Percentiles rank a stretch among this genome's conserved stretches.
phyloP scores from a whole-genome alignment of 1,284 basidiomycete genomes.

The Mixia osmundae region DNA sequence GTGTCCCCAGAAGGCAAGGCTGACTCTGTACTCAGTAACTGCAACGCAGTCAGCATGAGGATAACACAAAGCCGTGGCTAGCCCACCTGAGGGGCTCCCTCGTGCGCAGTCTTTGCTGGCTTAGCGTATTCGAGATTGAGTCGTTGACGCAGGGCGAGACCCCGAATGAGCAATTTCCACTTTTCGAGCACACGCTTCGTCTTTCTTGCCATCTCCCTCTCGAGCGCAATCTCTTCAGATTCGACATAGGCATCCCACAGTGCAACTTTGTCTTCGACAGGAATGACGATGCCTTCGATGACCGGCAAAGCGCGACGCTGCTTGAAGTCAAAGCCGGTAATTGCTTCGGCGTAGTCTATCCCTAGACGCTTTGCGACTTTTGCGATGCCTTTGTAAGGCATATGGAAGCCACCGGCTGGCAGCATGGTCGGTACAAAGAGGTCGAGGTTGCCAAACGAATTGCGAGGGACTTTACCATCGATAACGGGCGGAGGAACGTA shows the following conservation, averaged over 20 bases:
- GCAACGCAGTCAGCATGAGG: too few species aligned
- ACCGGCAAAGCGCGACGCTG: constrained; percentile 67
- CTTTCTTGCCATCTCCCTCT: constrained; percentile 48
- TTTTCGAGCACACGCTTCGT: constrained; percentile 62
- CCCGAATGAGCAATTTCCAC: constrained; percentile 72
- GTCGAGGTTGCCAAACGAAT: constrained; percentile 92
- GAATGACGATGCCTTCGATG: constrained; percentile 66
- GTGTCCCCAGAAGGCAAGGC: too few species aligned
- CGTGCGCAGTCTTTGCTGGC: too few species aligned
- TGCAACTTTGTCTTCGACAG: constrained; percentile 47
- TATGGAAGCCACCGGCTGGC: constrained; percentile 59
- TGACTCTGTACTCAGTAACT: too few species aligned
- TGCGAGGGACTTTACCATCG: constrained; percentile 75
- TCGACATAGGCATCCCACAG: constrained; percentile 72
- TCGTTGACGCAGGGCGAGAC: constrained; percentile 43
- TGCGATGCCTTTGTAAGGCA: constrained; percentile 65
- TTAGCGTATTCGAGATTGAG: constrained; percentile 8
- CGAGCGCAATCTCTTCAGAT: constrained; percentile 47
- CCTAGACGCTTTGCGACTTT: constrained; percentile 72
- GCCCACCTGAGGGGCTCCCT: too few species aligned
- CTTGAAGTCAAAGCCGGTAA: constrained; percentile 86
- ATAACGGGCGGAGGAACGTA: constrained; percentile 56
- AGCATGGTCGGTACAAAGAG: constrained; percentile 88
- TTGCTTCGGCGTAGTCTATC: constrained; percentile 80
- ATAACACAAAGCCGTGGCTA: too few species aligned